Evolutionary conservation across 1,284 basidiomycete genomes (phyloP).

Genomic region (Papiliotrema terrestris): DNA sequence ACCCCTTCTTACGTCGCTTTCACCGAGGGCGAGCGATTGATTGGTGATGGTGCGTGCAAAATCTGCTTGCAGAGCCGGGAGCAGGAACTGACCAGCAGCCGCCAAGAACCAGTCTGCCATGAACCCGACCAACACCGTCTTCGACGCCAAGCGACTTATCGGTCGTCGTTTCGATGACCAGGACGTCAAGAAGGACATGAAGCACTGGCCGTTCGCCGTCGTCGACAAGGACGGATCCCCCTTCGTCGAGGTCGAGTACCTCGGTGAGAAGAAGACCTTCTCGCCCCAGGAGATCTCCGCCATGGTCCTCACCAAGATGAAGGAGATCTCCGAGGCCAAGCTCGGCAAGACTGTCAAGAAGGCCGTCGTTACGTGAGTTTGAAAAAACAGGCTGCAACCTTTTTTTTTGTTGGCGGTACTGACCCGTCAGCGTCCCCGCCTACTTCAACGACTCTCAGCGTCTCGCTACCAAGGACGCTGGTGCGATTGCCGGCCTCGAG

Average conservation of each 20-base stretch:
- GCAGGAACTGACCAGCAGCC: slow-evolving; percentile 51
- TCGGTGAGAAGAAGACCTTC: slow-evolving; percentile 59
- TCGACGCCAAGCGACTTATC: slow-evolving; percentile 96
- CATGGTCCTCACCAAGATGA: slow-evolving; percentile 99
- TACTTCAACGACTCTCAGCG: slow-evolving; percentile 69
- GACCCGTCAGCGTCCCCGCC: slow-evolving; percentile 60
- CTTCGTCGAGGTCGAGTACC: slow-evolving; percentile 59
- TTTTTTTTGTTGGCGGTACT: background rate
- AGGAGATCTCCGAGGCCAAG: slow-evolving; percentile 70
- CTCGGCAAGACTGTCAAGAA: slow-evolving; percentile 62
- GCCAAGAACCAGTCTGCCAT: slow-evolving; percentile 97
- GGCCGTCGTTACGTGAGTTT: slow-evolving; percentile 58
- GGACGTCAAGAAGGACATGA: slow-evolving; percentile 61
- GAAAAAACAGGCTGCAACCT: background rate
- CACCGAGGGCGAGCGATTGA: slow-evolving; percentile 94
- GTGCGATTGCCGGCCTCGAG: slow-evolving; percentile 62
- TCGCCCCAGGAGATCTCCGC: slow-evolving; percentile 77
- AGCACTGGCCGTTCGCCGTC: slow-evolving; percentile 69
- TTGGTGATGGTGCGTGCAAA: slow-evolving; percentile 69
- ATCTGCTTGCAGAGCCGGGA: background rate
- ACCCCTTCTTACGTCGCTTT: slow-evolving; percentile 99
- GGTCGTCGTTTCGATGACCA: slow-evolving; percentile 83
- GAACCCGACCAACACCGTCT: slow-evolving; percentile 94
- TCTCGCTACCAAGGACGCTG: slow-evolving; percentile 62
- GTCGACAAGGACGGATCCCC: slow-evolving; percentile 59